Evolutionary conservation across 2,329 filamentous ascomycete genomes (phyloP), one percentile per base, ranked within the genome.

Genomic region (Scolecobasidium constrictum): DNA sequence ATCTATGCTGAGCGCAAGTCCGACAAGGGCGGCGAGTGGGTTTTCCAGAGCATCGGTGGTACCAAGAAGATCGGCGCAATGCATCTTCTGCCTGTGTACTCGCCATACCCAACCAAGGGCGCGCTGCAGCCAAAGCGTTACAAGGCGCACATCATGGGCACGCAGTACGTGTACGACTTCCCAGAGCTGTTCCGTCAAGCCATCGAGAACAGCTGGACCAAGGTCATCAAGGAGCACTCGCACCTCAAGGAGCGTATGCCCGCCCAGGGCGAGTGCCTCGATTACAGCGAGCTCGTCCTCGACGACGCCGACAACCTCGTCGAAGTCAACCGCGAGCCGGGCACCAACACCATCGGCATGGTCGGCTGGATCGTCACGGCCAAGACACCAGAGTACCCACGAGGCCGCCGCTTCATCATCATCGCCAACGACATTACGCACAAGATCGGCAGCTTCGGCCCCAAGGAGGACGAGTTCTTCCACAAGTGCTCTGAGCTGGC

Each of bases 121-220:
- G 94, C 88, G 73, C 76, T 98, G 47, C 92, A 98, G 69, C 92
- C 92, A 49, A 96, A 96, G 80, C 81, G 92, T 55, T 96, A 98
- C 80, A 95, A 94, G 81, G 92, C 92, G 52, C 92, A 98, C 62
- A 72, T 96, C 48, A 95, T 98, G 88, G 92, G 92, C 50, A 98
- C 92, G 20, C 92, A 98, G 67, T 98, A 95, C 61, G 92, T 96
- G 43, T 98, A 98, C 63, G 92, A 98, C 66, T 98, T 98, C 82
- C 92, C 92, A 21, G 92, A 98, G 73, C 80, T 98, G 38, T 98
- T 98, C 83, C 80, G 92, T 58, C 92, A 96, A 67, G 87, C 92
- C 35, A 86, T 94, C 59, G 87, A 95, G 70, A 95, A 95, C 73
- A 84, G 78, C 66, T 98, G 92, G 92, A 68, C 71, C 57, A 81